Base-by-base conservation (phyloP, 2,329 filamentous ascomycete genomes). In the Rhinocladiella mackenziei region DNA sequence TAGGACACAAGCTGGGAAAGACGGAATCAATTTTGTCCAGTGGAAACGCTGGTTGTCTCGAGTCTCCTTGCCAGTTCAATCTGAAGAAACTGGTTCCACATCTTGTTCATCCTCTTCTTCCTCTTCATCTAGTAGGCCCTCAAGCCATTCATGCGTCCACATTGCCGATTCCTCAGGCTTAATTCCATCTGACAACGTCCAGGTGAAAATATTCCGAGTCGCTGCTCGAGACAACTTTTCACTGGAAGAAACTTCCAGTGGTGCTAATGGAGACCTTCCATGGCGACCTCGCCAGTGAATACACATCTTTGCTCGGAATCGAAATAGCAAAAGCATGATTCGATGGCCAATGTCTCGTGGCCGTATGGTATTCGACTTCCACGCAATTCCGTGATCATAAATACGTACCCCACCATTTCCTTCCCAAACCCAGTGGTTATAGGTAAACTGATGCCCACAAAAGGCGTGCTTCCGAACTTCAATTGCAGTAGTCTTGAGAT, bases 401-500 rank as follows among this genome's bases (percentile, higher is more conserved):
- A 15, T 15, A 15, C 7, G 7, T 7, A 7, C 10, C 10, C 14
- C 29, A 7, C 14, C 10, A 7, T 13, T 7, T 7, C 29, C 29
- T 15, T 32, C 8, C 29, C 29, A 32, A 15, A 32, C 14, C 29
- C 29, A 32, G 14, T 15, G 14, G 8, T 32, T 32, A 13, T 32
- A 32, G 14, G 14, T 15, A 15, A 15, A 15, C 14, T 7, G 9
- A 32, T 32, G 29, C 7, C 29, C 29, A 15, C 29, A 26, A 26
- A 26, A 26, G 23, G 23, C 23, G n/a, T 32, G 29, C 14, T 15
- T 15, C 29, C 14, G 29, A 15, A 32, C 29, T 13, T 17, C n/a
- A 20, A 36, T 36, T 18, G 33, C 13, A 36, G 33, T 36, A 20
- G 5, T 36, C 18, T 13, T 36, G 33, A 36, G 13, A 20, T 13